Conservation (phyloP, 2,329 filamentous ascomycete species). For the Monosporascus sp. region DNA sequence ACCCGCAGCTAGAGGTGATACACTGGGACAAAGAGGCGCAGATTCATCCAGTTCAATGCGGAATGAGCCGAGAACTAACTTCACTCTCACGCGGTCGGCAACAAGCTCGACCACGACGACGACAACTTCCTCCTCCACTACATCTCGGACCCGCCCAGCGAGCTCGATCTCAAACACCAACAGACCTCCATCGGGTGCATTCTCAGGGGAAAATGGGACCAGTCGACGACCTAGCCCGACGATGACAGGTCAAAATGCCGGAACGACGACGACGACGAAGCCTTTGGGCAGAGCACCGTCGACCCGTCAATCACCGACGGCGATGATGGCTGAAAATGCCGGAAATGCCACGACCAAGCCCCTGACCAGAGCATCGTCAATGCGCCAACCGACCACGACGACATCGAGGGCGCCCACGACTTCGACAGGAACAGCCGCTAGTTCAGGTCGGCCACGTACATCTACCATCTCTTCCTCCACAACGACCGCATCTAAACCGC, state of each 20-base stretch:
- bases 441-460: not conserved
- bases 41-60: constrained; percentile 7
- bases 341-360: constrained; percentile 15
- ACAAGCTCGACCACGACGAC: constrained; percentile 17
- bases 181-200: constrained; percentile 14
- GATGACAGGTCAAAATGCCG: constrained; percentile 4
- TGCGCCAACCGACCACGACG: constrained; percentile 12
- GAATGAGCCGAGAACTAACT: constrained; percentile 26
- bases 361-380: constrained; percentile 20
- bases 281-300: constrained; percentile 21
- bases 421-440: not conserved
- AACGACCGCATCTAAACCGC: constrained; percentile 9
- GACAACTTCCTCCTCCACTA: constrained; percentile 9
- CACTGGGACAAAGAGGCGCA: constrained; percentile 8
- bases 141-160: constrained; percentile 11
- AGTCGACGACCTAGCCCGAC: constrained; percentile 3
- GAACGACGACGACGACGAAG: constrained; percentile 13
- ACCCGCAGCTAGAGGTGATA: constrained; percentile 21
- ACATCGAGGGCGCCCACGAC: not conserved
- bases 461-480: constrained; percentile 11
- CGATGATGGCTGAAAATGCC: constrained; percentile 3
- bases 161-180: constrained; percentile 8
- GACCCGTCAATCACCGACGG: constrained; percentile 15
- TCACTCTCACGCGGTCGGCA: constrained; percentile 34
- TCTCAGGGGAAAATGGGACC: constrained; percentile 3